Evolutionary conservation across 2,329 filamentous ascomycete genomes (phyloP), one percentile per base, ranked within the genome.

Genomic region (Exutisphaerella laricina): DNA sequence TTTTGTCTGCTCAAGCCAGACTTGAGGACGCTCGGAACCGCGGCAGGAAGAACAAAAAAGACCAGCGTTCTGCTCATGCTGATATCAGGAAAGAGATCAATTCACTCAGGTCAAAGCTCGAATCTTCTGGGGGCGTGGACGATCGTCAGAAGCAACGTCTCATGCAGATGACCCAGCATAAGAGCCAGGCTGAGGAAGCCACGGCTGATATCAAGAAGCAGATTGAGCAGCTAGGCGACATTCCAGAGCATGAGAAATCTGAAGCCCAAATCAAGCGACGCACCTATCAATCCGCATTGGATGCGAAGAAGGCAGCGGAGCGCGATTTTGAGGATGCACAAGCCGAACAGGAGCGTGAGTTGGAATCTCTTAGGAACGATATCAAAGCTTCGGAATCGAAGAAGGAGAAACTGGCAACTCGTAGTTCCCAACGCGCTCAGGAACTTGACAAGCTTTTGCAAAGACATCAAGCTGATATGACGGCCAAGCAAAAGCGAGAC

Each of bases 101-200:
- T 56, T 76, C 75, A 37, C 72, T 85, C 26, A 76, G 77, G 46
- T 74, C 74, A 46, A 80, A 81, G 51, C 77, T 87, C 33, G 73
- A 80, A 43, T 82, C 68, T 38, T 67, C 82, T 25, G 84, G 84
- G 49, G 81, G 82, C 46, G 81, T 79, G 53, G 85, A 90, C 63
- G 85, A 89, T 58, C 83, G 85, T 60, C 76, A 83, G 55, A 76
- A 79, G 53, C 82, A 87, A 60, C 85, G 87, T 62, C 78, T 85
- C 33, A 76, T 81, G 49, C 85, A 89, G 63, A 82, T 86, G 59
- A 80, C 77, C 43, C 84, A 84, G 43, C 83, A 85, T 61, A 83
- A 84, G 64, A 79, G 79, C 44, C 84, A 82, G 61, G 79, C 78
- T 4, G 78, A 82, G 53, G 78, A 81, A 55, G 80, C 82, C 22